These are phyloP conservation scores for Striga asiatica DNA, from an alignment of 257 asterid species.

Conservation along the genomic window DNA sequence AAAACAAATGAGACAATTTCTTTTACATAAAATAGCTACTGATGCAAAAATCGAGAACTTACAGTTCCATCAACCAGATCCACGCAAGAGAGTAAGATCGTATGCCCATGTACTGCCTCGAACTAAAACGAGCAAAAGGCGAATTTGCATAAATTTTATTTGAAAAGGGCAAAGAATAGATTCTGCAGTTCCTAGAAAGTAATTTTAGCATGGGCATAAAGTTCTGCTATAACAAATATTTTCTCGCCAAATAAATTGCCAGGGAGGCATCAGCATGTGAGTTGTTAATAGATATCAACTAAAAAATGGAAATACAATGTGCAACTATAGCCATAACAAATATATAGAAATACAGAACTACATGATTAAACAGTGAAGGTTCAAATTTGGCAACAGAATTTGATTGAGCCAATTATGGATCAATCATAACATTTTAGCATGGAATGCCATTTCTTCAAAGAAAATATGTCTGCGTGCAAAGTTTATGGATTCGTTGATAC, in stretches of 20 bases:
- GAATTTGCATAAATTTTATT: background rate
- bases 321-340: too few relatives aligned
- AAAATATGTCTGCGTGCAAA: background rate
- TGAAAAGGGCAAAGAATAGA: background rate
- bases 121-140: conserved; percentile 31
- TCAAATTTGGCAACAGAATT: too few relatives aligned
- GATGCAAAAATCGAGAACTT: conserved; percentile 18
- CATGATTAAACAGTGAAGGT: too few relatives aligned
- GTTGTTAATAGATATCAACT: too few relatives aligned
- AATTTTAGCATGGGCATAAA: background rate
- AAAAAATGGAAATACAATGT: too few relatives aligned
- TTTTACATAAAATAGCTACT: background rate
- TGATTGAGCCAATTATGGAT: background rate
- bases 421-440: background rate
- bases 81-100: conserved; percentile 68
- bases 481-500: background rate
- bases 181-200: background rate
- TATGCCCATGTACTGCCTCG: conserved; percentile 54
- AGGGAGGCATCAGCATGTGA: background rate
- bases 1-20: background rate
- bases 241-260: background rate
- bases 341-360: too few relatives aligned
- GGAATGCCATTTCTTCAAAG: background rate
- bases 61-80: conserved; percentile 98
- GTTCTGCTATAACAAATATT: background rate